Base-by-base conservation (phyloP, 2,329 filamentous ascomycete genomes). In the Cryphonectria carpinicola region DNA sequence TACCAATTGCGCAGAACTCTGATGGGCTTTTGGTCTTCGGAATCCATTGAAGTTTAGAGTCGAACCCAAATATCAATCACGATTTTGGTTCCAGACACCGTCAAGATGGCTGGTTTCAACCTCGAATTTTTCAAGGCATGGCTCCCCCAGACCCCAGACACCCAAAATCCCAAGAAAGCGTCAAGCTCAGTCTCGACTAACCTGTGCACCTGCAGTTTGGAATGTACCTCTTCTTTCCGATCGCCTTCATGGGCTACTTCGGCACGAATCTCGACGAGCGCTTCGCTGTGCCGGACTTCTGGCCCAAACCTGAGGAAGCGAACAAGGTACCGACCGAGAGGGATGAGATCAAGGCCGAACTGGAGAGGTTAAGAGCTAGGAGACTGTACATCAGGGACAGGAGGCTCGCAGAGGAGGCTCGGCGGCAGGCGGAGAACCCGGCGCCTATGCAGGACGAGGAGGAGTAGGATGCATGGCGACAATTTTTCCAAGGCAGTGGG, bases 221-320 rank as follows among this genome's bases (percentile, higher is more conserved):
- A 84, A 93, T 97, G 88, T 99, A 99, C 85, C 91, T 99, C 84
- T 92, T 98, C 88, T 99, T 99, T 83, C 96, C 96, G 25, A 98
- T 99, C 78, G 94, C 93, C 77, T 95, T 96, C 86, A 99, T 99
- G 96, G 98, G 97, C 87, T 99, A 99, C 86, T 99, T 98, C 82
- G 96, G 96, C 80, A 97, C 95, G 70, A 99, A 99, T 82, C 93
- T 99, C 79, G 96, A 99, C 82, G 88, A 92, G 75, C 92, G 94
- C 74, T 99, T 99, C 85, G 84, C 88, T 64, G 93, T 98, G 1
- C 90, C 92, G 32, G 93, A 92, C 70, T 99, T 99, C 86, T 99
- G 96, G 96, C 96, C 96, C 39, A 93, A 91, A 77, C 86, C 90
- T 5, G 90, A 92, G 74, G 87, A 95, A 79, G 91, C 91, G 72